Evolutionary conservation across 805 yeast genomes (phyloP).

Genomic region (Candida namnaoensis): DNA sequence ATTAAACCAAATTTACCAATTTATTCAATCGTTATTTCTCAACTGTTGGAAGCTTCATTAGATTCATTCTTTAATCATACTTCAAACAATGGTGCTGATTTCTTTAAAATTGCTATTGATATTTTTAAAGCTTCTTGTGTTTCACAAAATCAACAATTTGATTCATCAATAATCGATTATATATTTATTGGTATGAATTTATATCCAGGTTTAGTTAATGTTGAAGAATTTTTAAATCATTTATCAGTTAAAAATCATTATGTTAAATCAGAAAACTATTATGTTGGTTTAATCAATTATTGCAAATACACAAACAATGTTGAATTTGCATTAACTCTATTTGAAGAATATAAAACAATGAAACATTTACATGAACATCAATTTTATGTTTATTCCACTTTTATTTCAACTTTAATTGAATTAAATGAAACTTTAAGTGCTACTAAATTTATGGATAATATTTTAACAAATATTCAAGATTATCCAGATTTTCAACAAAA

Average conservation of each 20-base stretch:
- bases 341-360: constrained; percentile 25
- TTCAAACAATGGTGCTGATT: constrained; percentile 32
- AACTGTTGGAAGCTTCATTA: constrained; percentile 42
- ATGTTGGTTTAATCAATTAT: constrained; percentile 29
- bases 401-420: constrained; percentile 43
- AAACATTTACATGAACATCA: constrained; percentile 24
- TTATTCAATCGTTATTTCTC: constrained; percentile 40
- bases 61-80: constrained; percentile 26
- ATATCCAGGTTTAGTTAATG: constrained; percentile 26
- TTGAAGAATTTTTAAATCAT: constrained; percentile 16
- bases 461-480: constrained; percentile 35
- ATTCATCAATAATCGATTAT: constrained; percentile 34
- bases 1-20: constrained; percentile 50
- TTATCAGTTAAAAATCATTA: background rate
- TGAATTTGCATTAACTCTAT: constrained; percentile 27
- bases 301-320: constrained; percentile 29
- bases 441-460: constrained; percentile 46
- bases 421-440: constrained; percentile 43
- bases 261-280: constrained; percentile 24
- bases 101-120: constrained; percentile 41
- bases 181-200: constrained; percentile 35
- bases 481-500: constrained; percentile 22
- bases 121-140: constrained; percentile 30
- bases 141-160: constrained; percentile 34
- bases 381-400: constrained; percentile 38